A percentile compares a stretch with the other conserved stretches of the same genome.
Conservation (phyloP, 371 early-diverging fungal species). For the Apophysomyces sp. region DNA sequence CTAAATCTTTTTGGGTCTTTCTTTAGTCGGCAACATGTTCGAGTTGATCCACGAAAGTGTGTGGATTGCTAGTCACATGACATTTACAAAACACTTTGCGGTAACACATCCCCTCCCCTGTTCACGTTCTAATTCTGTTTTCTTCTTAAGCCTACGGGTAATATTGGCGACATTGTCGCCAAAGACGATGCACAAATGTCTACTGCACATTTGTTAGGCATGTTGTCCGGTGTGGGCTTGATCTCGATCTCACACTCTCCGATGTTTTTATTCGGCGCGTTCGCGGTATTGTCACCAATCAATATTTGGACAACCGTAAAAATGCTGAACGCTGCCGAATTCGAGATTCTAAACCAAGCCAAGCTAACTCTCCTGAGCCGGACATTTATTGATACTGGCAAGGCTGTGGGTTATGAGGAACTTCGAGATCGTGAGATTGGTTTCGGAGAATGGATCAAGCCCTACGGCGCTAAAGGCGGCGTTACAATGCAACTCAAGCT, state of each 20-base stretch:
- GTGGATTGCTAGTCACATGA: conserved; percentile 73
- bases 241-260: conserved; percentile 60
- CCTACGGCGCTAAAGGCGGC: conserved; percentile 25
- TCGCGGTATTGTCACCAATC: conserved; percentile 55
- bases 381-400: conserved; percentile 43
- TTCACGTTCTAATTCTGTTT: conserved; percentile 10
- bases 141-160: conserved; percentile 43
- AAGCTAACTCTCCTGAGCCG: conserved; percentile 52
- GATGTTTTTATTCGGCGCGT: conserved; percentile 55
- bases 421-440: conserved; percentile 46
- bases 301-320: conserved; percentile 58
- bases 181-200: conserved; percentile 78
- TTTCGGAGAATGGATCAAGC: conserved; percentile 68
- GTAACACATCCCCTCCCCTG: no score
- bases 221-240: conserved; percentile 64
- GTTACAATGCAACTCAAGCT: conserved; percentile 36
- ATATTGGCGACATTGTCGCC: conserved; percentile 72
- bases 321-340: conserved; percentile 60
- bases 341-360: conserved; percentile 68
- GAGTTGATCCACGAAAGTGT: conserved; percentile 66
- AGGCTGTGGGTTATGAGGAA: conserved; percentile 39
- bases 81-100: conserved; percentile 70
- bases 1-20: neutral
- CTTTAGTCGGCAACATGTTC: conserved; percentile 55
- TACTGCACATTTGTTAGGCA: conserved; percentile 66